Evolutionary conservation across 2,329 filamentous ascomycete genomes (phyloP).

Genomic region (Dothideomycetes sp.): DNA sequence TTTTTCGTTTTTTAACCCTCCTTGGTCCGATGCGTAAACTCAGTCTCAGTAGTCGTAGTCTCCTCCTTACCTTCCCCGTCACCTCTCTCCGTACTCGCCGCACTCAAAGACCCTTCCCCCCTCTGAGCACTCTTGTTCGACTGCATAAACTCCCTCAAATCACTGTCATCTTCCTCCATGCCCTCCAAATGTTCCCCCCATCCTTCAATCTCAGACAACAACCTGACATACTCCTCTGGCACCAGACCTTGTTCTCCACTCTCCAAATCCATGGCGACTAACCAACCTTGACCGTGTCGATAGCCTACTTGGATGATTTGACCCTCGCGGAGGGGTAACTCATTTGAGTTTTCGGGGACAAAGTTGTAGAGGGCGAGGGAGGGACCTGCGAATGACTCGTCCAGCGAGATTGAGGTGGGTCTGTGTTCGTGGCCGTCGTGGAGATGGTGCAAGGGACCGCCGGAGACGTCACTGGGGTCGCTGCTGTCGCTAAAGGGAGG

Average conservation of each 20-base stretch:
- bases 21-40: no score
- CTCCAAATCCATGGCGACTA: constrained; percentile 91
- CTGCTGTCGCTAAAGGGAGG: constrained; percentile 10
- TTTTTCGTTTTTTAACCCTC: no score
- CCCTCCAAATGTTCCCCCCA: constrained; percentile 40
- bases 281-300: constrained; percentile 90
- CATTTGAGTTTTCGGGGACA: constrained; percentile 89
- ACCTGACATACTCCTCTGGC: constrained; percentile 88
- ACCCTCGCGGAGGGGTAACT: constrained; percentile 82
- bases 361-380: constrained; percentile 95
- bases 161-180: constrained; percentile 7
- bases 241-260: constrained; percentile 90
- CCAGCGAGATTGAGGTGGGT: constrained; percentile 50
- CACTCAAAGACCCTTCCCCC: no score
- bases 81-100: no score
- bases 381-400: constrained; percentile 96
- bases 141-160: no score
- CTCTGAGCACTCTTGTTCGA: no score
- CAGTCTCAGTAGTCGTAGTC: no score
- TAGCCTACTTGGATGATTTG: constrained; percentile 97
- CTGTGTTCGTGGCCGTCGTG: constrained; percentile 14
- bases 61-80: no score
- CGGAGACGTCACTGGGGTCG: constrained; percentile 11
- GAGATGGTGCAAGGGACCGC: constrained; percentile 8
- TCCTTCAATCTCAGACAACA: constrained; percentile 87